Base-by-base conservation (phyloP, 1,284 basidiomycete species). In the Ustilago sp. region DNA sequence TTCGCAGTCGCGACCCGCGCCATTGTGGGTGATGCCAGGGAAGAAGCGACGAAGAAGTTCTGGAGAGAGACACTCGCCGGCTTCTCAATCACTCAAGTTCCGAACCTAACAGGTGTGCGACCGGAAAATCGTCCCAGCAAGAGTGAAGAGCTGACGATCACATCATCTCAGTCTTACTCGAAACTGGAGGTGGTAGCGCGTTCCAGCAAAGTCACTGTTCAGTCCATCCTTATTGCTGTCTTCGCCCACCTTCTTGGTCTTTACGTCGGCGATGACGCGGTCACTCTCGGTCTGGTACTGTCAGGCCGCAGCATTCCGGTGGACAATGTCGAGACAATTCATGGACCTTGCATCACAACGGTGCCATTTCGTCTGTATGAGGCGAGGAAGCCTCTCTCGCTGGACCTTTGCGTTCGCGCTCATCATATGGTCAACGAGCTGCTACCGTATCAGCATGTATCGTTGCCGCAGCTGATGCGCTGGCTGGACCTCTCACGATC, bases 331-430 rank as follows among this genome's bases (percentile, higher is more conserved):
- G 79, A 75, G 17, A 32, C 61, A 3, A 67, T 83, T 9, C 83
- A 84, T 41, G 83, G 83, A 17, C 83, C 83, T 19, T 81, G 80
- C 50, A 69, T 83, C 15, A 82, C 81, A 2, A 82, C 82, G 11
- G 79, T 83, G 23, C 83, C 83, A 3, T 76, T 85, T 52, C 71
- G 79, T 6, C 53, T 71, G 59, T 34, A 39, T 12, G 63, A 69
- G 3, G 47, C 62, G 2, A 23, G 68, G 12, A 54, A 52, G 2
- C 11, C 35, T 8, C 43, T 43, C 17, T 45, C 54, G 2, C 19
- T 50, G 0, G 65, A 62, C n/a, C 59, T 67, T 12, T 56, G 57
- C 53, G 50, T n/a, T 12, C 61, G 59, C 34, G 59, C 61, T 13
- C 67, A 70, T 34, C 63, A 55, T 19, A 52, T 58, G 0, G 64